Evolutionary conservation across 805 yeast genomes (phyloP).

Genomic region (Pichia rugopelliculosa): DNA sequence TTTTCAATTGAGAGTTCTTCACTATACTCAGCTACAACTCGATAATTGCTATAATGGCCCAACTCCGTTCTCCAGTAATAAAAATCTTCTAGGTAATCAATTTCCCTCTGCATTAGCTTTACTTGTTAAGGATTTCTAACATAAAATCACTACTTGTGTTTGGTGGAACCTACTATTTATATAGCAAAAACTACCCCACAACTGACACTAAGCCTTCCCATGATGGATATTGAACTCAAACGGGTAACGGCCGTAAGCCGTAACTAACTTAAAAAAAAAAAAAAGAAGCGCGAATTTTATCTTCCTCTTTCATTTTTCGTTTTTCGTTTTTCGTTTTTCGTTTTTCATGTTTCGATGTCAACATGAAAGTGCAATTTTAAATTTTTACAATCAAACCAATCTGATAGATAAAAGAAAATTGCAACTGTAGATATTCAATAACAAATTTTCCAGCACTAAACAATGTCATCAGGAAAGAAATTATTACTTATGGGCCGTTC

Average conservation of each 20-base stretch:
- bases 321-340: background rate
- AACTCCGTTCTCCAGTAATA: constrained; percentile 10
- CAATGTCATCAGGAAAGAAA: constrained; percentile 41
- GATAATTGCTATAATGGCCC: constrained; percentile 2
- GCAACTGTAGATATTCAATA: no score
- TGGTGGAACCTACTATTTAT: no score
- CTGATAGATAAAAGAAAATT: no score
- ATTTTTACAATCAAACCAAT: no score
- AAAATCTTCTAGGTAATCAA: constrained; percentile 4
- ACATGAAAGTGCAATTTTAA: background rate
- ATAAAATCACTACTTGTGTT: no score
- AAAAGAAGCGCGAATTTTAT: no score
- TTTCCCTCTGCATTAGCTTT: background rate
- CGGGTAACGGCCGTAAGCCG: no score
- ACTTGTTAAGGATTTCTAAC: no score
- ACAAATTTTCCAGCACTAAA: background rate
- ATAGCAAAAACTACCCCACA: no score
- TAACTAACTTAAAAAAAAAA: no score
- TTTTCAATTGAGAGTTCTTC: background rate
- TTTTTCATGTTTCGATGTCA: background rate
- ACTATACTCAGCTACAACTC: constrained; percentile 6
- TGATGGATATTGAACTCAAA: no score
- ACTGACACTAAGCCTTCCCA: no score
- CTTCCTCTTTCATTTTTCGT: background rate
- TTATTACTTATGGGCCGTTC: constrained; percentile 79